A percentile compares a stretch with the other conserved stretches of the same genome.
These are phyloP conservation scores for Termitomyces sp. DNA, from an alignment of 768 basidiomycete species.

Conservation along the genomic window DNA sequence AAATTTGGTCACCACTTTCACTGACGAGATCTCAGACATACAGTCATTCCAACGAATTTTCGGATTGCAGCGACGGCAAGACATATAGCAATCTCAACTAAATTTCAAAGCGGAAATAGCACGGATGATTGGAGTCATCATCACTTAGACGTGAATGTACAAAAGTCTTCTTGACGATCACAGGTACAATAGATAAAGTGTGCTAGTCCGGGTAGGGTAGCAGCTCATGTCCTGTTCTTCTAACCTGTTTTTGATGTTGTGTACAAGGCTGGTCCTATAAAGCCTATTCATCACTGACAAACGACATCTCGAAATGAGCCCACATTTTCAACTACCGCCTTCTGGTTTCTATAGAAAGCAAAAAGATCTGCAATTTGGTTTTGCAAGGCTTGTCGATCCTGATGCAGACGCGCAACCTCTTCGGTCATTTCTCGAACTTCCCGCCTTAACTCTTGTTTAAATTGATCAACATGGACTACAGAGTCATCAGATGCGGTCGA, in stretches of 20 bases:
- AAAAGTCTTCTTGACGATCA: background rate
- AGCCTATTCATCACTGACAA: background rate
- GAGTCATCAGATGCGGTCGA: background rate
- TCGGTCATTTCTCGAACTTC: slow-evolving; percentile 73
- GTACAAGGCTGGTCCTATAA: background rate
- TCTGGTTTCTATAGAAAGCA: slow-evolving; percentile 66
- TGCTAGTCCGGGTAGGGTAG: slow-evolving; percentile 14
- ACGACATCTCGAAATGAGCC: background rate
- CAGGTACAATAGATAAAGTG: background rate
- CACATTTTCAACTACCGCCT: slow-evolving; percentile 21
- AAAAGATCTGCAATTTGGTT: slow-evolving; percentile 71
- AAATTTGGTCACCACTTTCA: background rate
- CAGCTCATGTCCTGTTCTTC: slow-evolving; percentile 15
- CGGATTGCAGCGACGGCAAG: slow-evolving; percentile 80
- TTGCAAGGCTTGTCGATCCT: slow-evolving; percentile 59
- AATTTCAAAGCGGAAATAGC: background rate
- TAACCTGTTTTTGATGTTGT: background rate
- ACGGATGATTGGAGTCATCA: background rate
- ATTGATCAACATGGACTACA: slow-evolving; percentile 79
- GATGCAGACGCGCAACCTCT: slow-evolving; percentile 64
- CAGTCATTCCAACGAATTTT: slow-evolving; percentile 68
- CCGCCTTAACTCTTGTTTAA: slow-evolving; percentile 72
- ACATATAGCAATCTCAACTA: slow-evolving; percentile 36
- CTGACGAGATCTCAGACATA: slow-evolving; percentile 44
- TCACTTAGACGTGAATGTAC: background rate